These are phyloP conservation scores for Cajanus cajan DNA, from an alignment of 306 rosid species.

Conservation along the genomic window DNA sequence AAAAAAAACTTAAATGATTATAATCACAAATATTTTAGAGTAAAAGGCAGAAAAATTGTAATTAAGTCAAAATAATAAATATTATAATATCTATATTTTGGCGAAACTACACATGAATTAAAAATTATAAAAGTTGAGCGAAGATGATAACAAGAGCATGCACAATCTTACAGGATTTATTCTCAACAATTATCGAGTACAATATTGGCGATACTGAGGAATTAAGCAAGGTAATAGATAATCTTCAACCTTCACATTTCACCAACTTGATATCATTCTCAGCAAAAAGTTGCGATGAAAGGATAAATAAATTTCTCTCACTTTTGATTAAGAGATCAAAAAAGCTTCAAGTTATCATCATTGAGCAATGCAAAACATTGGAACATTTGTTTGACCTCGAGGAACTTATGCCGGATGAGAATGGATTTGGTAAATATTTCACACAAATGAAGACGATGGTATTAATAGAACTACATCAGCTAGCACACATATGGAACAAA, in stretches of 20 bases:
- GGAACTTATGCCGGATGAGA: neutral
- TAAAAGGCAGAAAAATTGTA: too few species aligned
- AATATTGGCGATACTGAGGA: neutral
- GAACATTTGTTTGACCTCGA: neutral
- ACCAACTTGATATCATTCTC: neutral
- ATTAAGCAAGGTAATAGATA: neutral
- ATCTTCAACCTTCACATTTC: neutral
- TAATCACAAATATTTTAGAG: too few species aligned
- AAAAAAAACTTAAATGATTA: too few species aligned
- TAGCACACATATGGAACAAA: neutral
- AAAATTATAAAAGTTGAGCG: neutral
- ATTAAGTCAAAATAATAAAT: too few species aligned
- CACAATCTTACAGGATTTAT: neutral
- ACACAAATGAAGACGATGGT: neutral
- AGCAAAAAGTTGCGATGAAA: too few species aligned
- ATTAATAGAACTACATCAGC: neutral
- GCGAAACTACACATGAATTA: too few species aligned
- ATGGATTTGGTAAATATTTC: neutral
- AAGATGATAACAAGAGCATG: neutral
- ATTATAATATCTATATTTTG: too few species aligned
- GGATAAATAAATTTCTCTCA: neutral
- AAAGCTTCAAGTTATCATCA: neutral
- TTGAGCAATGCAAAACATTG: neutral
- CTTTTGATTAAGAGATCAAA: neutral
- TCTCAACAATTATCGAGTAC: neutral